Evolutionary conservation across 2,329 filamentous ascomycete genomes (phyloP).

Genomic region (Paraphaeosphaeria minitans): DNA sequence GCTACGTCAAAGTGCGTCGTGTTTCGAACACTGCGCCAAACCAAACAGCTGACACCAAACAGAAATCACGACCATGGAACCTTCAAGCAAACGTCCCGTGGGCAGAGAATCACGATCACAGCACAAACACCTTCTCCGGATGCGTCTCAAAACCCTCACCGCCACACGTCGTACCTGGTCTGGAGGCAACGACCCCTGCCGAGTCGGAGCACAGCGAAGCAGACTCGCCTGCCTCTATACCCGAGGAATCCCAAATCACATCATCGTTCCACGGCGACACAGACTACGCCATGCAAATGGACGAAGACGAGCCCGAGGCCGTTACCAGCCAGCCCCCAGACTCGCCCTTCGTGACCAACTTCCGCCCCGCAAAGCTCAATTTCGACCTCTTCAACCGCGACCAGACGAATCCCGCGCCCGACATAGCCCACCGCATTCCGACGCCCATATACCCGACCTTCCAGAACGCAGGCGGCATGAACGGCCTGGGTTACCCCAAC

Average conservation of each 20-base stretch:
- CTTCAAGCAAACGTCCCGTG: conserved; percentile 24
- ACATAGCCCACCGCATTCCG: conserved; percentile 41
- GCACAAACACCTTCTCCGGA: conserved; percentile 15
- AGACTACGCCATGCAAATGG: conserved; percentile 46
- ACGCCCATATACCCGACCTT: conserved; percentile 49
- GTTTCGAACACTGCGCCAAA: neutral
- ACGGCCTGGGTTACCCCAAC: conserved; percentile 34
- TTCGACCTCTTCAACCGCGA: conserved; percentile 33
- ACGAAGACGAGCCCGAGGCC: conserved; percentile 41
- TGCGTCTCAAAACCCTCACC: conserved; percentile 35
- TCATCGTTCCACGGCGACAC: conserved; percentile 27
- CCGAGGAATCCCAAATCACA: conserved; percentile 24
- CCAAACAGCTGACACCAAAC: conserved; percentile 6
- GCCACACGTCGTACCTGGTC: conserved; percentile 29
- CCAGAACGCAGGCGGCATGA: conserved; percentile 31
- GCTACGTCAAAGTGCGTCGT: conserved; percentile 38
- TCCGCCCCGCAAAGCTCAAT: conserved; percentile 43
- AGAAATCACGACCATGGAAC: conserved; percentile 40
- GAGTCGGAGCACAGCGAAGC: conserved; percentile 33
- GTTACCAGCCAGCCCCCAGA: conserved; percentile 42
- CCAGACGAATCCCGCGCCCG: conserved; percentile 10
- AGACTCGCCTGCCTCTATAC: conserved; percentile 34
- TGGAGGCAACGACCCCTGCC: conserved; percentile 37
- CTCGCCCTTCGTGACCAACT: conserved; percentile 37
- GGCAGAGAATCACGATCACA: neutral